Evolutionary conservation across 2,329 filamentous ascomycete genomes (phyloP).

Genomic region (Arthroderma sp.): DNA sequence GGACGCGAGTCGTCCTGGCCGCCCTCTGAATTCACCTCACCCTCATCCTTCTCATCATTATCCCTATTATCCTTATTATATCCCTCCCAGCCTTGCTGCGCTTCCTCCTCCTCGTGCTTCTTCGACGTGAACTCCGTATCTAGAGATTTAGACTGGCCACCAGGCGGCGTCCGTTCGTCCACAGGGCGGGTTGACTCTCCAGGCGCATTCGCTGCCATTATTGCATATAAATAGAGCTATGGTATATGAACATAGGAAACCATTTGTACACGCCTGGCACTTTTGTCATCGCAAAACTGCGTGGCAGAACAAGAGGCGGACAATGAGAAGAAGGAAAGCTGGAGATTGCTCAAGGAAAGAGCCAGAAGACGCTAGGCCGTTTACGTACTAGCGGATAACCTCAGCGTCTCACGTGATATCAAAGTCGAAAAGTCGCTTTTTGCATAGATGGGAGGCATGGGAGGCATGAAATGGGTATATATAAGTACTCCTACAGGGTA

Average conservation of each 20-base stretch:
- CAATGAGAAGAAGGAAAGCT: background rate
- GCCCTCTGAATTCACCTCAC: constrained; percentile 11
- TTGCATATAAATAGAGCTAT: constrained; percentile 3
- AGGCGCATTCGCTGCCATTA: constrained; percentile 1
- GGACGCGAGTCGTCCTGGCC: constrained; percentile 22
- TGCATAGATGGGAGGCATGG: too few species aligned
- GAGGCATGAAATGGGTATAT: too few species aligned
- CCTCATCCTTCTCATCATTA: constrained; percentile 11
- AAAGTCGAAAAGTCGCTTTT: too few species aligned
- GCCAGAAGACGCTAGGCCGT: background rate
- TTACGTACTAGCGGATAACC: too few species aligned
- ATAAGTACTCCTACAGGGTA: too few species aligned
- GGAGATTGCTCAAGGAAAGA: background rate
- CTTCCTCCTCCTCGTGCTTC: background rate
- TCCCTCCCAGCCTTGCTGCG: background rate
- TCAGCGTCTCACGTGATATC: too few species aligned
- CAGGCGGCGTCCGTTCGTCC: background rate
- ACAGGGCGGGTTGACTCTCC: background rate
- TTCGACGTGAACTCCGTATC: background rate
- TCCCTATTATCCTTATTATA: background rate
- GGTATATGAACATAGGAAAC: constrained; percentile 2
- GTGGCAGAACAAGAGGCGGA: background rate
- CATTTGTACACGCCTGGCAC: background rate
- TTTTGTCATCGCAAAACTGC: constrained; percentile 1
- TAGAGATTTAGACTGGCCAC: background rate